Conservation (phyloP, 192 early-diverging fungal genomes). For the Gaertneriomyces semiglobifer region DNA sequence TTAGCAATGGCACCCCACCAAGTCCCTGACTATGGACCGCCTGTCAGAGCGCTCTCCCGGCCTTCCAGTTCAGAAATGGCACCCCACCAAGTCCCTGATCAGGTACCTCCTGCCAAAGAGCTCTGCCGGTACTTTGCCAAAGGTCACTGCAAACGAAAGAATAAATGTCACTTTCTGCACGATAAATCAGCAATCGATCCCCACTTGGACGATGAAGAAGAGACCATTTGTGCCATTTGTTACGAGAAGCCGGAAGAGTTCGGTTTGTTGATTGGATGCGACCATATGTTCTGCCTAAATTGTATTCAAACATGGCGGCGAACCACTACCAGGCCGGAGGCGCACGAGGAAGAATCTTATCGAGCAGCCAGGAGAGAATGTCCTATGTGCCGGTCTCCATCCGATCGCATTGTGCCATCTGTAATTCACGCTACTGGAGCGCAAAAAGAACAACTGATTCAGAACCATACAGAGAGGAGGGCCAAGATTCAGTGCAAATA, state of each 20-base stretch:
- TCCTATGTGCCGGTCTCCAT: constrained; percentile 4
- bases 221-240: constrained; percentile 4
- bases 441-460: background rate
- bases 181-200: background rate
- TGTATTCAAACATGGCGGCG: constrained; percentile 3
- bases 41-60: no score
- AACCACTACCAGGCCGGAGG: background rate
- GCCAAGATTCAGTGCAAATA: background rate
- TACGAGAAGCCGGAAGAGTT: background rate
- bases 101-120: no score
- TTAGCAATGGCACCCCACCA: no score
- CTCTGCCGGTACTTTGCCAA: background rate
- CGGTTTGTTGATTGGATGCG: constrained; percentile 3
- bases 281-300: constrained; percentile 5
- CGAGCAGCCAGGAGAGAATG: constrained; percentile 2
- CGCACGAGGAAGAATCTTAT: background rate
- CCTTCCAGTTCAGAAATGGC: no score
- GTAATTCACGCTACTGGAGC: background rate
- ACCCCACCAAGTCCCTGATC: no score
- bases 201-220: background rate
- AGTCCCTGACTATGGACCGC: no score
- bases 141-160: background rate
- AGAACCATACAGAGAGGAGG: background rate
- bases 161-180: background rate
- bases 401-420: constrained; percentile 1